A percentile compares a stretch with the other conserved stretches of the same genome.
Conservation (phyloP, 202 grass and related monocot species). For the Saccharum hybrid region DNA sequence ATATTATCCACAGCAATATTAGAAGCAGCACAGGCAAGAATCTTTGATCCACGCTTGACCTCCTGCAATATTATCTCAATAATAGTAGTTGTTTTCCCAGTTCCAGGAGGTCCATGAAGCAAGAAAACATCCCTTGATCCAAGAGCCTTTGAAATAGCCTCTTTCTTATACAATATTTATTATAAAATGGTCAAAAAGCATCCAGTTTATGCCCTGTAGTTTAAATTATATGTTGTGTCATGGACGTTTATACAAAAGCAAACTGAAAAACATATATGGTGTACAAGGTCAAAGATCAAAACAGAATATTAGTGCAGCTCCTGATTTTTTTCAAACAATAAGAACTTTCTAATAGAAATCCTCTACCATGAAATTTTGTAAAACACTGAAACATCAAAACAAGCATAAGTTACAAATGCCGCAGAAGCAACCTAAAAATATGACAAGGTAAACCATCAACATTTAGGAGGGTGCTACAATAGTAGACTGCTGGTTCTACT, state of each 20-base stretch:
- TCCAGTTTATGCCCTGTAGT: background rate
- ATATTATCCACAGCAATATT: conserved; percentile 99
- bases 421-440: background rate
- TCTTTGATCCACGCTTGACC: conserved; percentile 88
- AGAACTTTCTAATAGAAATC: conserved; percentile 20
- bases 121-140: conserved; percentile 92
- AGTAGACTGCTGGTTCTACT: background rate
- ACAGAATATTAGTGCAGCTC: conserved; percentile 5
- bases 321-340: background rate
- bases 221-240: conserved; percentile 9
- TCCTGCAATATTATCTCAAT: conserved; percentile 97
- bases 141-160: conserved; percentile 87
- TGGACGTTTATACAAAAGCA: conserved; percentile 17
- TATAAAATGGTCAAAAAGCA: conserved; percentile 19
- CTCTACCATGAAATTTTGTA: background rate
- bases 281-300: conserved; percentile 11
- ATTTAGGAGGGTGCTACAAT: background rate
- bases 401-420: background rate
- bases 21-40: conserved; percentile 98
- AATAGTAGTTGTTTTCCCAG: conserved; percentile 96
- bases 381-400: conserved; percentile 1
- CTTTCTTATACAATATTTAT: conserved; percentile 57
- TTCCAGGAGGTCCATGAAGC: conserved; percentile 97
- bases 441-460: conserved; percentile 1
- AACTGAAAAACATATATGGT: background rate